Conservation (phyloP, 148 eudicot genomes). For the Silene uniflora region DNA sequence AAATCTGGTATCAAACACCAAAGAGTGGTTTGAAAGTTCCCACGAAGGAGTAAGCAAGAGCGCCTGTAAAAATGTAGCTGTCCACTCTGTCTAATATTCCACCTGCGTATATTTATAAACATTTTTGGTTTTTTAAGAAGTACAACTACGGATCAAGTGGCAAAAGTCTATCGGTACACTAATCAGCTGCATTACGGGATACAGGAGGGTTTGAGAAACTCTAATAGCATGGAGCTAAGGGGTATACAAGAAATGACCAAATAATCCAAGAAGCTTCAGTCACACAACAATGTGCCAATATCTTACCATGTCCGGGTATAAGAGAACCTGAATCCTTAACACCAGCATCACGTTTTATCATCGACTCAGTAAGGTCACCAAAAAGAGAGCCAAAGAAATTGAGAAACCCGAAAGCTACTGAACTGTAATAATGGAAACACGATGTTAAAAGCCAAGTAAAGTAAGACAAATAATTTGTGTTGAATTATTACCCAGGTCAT, state of each 20-base stretch:
- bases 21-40: constrained; percentile 60
- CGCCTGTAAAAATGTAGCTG: constrained; percentile 95
- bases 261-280: neutral
- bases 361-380: constrained; percentile 90
- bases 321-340: constrained; percentile 97
- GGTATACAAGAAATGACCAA: neutral
- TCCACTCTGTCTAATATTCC: constrained; percentile 91
- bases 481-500: neutral
- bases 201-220: neutral
- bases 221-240: neutral
- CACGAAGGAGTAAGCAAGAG: constrained; percentile 79
- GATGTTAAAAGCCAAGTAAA: neutral
- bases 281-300: neutral
- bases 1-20: constrained; percentile 44
- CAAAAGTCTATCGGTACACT: too few relatives aligned
- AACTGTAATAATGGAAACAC: constrained; percentile 44
- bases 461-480: neutral
- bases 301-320: constrained; percentile 97
- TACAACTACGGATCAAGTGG: too few relatives aligned
- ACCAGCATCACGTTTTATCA: constrained; percentile 99
- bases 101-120: constrained; percentile 59
- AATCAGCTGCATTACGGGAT: neutral
- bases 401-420: constrained; percentile 69
- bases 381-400: constrained; percentile 92
- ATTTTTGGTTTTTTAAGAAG: too few relatives aligned